Evolutionary conservation across 345 rosid species (phyloP).

Genomic region (Turnera subulata): DNA sequence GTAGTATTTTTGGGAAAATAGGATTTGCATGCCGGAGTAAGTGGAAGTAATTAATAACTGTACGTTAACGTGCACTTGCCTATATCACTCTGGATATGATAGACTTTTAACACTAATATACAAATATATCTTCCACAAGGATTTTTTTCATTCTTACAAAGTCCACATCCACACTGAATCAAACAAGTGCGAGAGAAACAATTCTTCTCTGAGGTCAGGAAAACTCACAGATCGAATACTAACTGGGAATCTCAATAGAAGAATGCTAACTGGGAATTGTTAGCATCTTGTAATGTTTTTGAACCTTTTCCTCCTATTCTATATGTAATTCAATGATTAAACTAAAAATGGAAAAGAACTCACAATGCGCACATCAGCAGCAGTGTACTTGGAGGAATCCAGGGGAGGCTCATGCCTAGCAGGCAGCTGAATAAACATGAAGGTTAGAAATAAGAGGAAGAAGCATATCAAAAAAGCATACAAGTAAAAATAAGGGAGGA

Average conservation of each 20-base stretch:
- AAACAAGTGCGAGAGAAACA: constrained; percentile 5
- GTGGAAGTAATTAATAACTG: too few species aligned
- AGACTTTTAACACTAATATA: neutral
- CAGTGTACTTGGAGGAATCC: constrained; percentile 86
- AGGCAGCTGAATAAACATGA: constrained; percentile 51
- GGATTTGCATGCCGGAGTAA: too few species aligned
- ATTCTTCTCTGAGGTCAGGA: constrained; percentile 39
- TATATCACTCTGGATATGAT: neutral
- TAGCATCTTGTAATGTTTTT: too few species aligned
- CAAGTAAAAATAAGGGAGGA: neutral
- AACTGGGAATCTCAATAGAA: constrained; percentile 47
- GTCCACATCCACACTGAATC: constrained; percentile 9
- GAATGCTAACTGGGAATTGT: constrained; percentile 51
- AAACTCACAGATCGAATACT: constrained; percentile 51
- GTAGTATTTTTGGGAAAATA: too few species aligned
- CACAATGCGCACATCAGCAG: constrained; percentile 96
- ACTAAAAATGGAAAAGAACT: constrained; percentile 27
- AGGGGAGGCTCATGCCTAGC: constrained; percentile 68
- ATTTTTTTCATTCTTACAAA: constrained; percentile 4
- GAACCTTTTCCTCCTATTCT: too few species aligned
- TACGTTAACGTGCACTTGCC: neutral
- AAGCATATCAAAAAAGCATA: too few species aligned
- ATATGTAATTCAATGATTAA: neutral
- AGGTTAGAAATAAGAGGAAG: too few species aligned
- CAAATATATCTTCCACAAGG: neutral